Base-by-base conservation (phyloP, 73 alveolate species). In the Uronychia setigera region DNA sequence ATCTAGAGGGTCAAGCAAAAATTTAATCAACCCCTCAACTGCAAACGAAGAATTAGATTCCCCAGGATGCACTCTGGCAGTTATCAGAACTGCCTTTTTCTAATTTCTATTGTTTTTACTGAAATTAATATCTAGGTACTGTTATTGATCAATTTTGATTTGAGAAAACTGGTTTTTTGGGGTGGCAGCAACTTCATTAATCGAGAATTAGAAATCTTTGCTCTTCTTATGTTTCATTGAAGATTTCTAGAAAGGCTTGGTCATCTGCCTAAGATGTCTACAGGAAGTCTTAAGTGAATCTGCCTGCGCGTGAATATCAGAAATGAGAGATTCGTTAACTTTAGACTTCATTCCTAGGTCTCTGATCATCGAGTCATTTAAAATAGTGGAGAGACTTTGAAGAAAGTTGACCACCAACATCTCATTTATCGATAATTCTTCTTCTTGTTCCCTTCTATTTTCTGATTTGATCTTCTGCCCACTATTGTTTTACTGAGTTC, bases 31-130 rank as follows among this genome's bases (percentile, higher is more conserved):
- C 0, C 99, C 99, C 77, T 93, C 94, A 35, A 93, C 85, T 1
- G 94, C 89, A 89, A 83, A 95, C 25, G 97, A 91, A 32, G 97
- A 88, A 46, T 90, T 93, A 1, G 98, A 88, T 88, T 95, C 99
- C 57, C 99, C 98, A 29, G 99, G 96, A 92, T 95, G 98, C 0
- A 91, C 96, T 57, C 99, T 86, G 1, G 95, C 89, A 9, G 96
- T 84, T 26, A 95, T 5, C n/a, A 46, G 67, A 5, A 46, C 67
- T 5, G 67, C 67, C 19, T 46, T 46, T 19, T 46, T 46, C 67
- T 46, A 11, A n/a, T n/a, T n/a, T n/a, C n/a, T n/a, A n/a, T n/a
- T n/a, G n/a, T n/a, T n/a, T n/a, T n/a, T n/a, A n/a, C n/a, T n/a
- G n/a, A n/a, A n/a, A n/a, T n/a, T n/a, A n/a, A n/a, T n/a, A n/a